Evolutionary conservation across 805 yeast species (phyloP).

Genomic region (Pichia ethanolica): DNA sequence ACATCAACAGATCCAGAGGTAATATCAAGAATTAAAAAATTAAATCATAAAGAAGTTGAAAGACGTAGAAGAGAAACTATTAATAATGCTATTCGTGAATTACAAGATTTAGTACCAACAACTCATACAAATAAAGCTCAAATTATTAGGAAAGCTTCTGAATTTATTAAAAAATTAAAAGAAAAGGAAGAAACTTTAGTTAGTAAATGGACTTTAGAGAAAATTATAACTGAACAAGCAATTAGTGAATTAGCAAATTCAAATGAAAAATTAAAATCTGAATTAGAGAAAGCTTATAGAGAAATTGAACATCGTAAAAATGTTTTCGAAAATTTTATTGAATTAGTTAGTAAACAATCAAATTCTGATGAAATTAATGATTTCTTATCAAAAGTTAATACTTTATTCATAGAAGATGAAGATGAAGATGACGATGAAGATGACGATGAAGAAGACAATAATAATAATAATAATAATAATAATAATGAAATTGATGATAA

Average conservation of each 20-base stretch:
- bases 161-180: constrained; percentile 80
- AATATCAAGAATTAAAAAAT: constrained; percentile 52
- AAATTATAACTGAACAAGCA: constrained; percentile 85
- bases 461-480: neutral
- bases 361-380: constrained; percentile 1
- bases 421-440: constrained; percentile 5
- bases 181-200: constrained; percentile 84
- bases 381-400: neutral
- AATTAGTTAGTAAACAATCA: constrained; percentile 6
- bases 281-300: constrained; percentile 85
- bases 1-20: neutral
- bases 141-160: constrained; percentile 80
- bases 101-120: constrained; percentile 72
- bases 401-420: neutral
- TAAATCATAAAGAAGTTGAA: constrained; percentile 94
- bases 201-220: constrained; percentile 94
- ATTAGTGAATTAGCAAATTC: constrained; percentile 76
- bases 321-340: constrained; percentile 19
- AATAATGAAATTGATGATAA: too few species aligned
- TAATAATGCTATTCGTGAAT: constrained; percentile 76
- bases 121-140: constrained; percentile 87
- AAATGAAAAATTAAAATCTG: constrained; percentile 81
- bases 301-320: constrained; percentile 82
- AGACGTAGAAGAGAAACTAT: constrained; percentile 85
- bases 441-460: constrained; percentile 1